Conservation (phyloP, 495 filamentous ascomycete genomes). For the Penicillium alfredii region DNA sequence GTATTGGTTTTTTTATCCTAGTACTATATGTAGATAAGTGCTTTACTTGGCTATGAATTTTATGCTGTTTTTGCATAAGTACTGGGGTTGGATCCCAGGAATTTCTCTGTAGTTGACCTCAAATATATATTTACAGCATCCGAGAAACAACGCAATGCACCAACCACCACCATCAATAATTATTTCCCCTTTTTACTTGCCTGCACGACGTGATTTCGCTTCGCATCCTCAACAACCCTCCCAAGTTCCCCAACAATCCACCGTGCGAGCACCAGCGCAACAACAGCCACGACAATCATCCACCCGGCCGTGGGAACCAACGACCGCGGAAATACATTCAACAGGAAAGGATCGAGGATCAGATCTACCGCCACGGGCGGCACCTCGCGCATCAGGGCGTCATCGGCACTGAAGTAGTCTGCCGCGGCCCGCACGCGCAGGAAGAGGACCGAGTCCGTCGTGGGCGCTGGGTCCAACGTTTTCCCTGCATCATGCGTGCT, state of each 20-base stretch:
- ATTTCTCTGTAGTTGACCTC: no score
- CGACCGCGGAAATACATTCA: constrained; percentile 65
- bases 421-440: constrained; percentile 71
- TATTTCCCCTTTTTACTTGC: constrained; percentile 21
- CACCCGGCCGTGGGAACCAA: constrained; percentile 60
- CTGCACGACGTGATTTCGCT: constrained; percentile 2
- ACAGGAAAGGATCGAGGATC: constrained; percentile 78
- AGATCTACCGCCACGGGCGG: constrained; percentile 76
- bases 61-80: no score
- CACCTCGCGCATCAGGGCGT: constrained; percentile 67
- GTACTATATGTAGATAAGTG: no score
- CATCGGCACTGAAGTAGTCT: constrained; percentile 73
- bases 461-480: constrained; percentile 15
- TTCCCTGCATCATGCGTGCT: not conserved
- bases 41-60: no score
- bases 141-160: not conserved
- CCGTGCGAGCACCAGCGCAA: constrained; percentile 42
- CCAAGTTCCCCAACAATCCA: constrained; percentile 28
- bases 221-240: constrained; percentile 21
- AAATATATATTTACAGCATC: no score
- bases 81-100: no score
- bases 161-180: not conserved
- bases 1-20: not conserved
- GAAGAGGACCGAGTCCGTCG: constrained; percentile 60
- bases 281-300: constrained; percentile 48